These are phyloP conservation scores for Alternaria postmessia DNA, from an alignment of 2,329 filamentous ascomycete species.

Conservation along the genomic window DNA sequence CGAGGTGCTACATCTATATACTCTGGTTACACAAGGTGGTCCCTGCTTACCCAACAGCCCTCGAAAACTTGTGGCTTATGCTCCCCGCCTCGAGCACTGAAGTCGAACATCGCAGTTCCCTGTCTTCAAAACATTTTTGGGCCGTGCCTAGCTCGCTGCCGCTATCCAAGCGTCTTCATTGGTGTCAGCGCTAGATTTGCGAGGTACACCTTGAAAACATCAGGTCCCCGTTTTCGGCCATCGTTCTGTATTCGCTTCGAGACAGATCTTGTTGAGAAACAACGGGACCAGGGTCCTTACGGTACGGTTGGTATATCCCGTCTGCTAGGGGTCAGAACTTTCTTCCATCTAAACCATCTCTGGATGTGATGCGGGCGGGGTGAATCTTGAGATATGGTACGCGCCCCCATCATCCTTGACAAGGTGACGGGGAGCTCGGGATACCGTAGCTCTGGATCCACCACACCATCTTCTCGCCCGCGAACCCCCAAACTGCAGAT, in stretches of 20 bases:
- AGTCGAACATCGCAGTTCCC: conserved; percentile 1
- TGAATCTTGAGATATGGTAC: conserved; percentile 18
- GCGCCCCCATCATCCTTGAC: conserved; percentile 28
- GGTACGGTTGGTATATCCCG: conserved; percentile 6
- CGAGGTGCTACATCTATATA: conserved; percentile 6
- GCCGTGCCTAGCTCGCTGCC: conserved; percentile 1
- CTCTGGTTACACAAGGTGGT: conserved; percentile 19
- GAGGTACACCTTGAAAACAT: conserved; percentile 4
- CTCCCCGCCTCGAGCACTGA: conserved; percentile 20
- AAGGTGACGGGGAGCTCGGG: conserved; percentile 30
- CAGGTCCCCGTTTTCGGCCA: not conserved
- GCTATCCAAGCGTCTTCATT: conserved; percentile 4
- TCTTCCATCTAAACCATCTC: conserved; percentile 23
- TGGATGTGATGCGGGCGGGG: conserved; percentile 20
- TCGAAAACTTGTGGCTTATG: conserved; percentile 25
- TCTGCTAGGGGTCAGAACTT: conserved; percentile 16
- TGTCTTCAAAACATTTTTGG: conserved; percentile 17
- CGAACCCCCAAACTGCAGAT: conserved; percentile 17
- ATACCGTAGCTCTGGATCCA: conserved; percentile 22
- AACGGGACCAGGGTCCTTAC: conserved; percentile 15
- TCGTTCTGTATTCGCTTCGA: conserved; percentile 26
- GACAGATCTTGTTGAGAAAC: conserved; percentile 25
- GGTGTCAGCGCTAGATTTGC: conserved; percentile 4
- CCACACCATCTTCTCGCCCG: conserved; percentile 22
- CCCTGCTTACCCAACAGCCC: conserved; percentile 34